Percentiles rank a stretch among this genome's conserved stretches.
Conservation (phyloP, 108 stramenopile genomes). For the Cylindrotheca fusiformis region DNA sequence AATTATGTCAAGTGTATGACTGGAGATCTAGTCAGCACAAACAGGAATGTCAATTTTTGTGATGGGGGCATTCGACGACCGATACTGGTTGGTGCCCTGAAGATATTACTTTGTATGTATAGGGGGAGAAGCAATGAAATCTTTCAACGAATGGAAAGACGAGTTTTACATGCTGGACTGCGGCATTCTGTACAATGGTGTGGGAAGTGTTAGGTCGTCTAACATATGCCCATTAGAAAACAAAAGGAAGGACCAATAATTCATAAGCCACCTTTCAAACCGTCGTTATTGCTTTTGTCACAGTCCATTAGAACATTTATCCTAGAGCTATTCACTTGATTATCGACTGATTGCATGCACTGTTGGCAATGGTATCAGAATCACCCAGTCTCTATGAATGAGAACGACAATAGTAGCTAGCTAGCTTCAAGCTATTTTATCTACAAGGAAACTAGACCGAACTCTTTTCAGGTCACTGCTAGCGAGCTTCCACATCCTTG, state of each 20-base stretch:
- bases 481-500: constrained; percentile 66
- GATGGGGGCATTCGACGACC: constrained; percentile 16
- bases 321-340: no score
- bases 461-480: constrained; percentile 71
- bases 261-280: background rate
- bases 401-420: no score
- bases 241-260: background rate
- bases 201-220: no score
- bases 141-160: no score
- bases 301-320: no score
- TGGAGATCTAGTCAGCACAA: constrained; percentile 90
- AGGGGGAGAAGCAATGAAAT: constrained; percentile 7
- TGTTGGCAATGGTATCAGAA: no score
- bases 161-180: constrained; percentile 8
- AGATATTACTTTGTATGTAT: no score
- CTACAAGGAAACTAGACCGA: constrained; percentile 59
- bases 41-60: constrained; percentile 84
- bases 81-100: constrained; percentile 8
- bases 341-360: no score
- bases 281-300: no score
- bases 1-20: constrained; percentile 87
- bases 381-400: no score
- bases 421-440: no score
- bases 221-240: no score
- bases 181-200: constrained; percentile 11